A percentile compares a stretch with the other conserved stretches of the same genome.
Conservation (phyloP, 148 eudicot species). For the Polygonum aviculare region DNA sequence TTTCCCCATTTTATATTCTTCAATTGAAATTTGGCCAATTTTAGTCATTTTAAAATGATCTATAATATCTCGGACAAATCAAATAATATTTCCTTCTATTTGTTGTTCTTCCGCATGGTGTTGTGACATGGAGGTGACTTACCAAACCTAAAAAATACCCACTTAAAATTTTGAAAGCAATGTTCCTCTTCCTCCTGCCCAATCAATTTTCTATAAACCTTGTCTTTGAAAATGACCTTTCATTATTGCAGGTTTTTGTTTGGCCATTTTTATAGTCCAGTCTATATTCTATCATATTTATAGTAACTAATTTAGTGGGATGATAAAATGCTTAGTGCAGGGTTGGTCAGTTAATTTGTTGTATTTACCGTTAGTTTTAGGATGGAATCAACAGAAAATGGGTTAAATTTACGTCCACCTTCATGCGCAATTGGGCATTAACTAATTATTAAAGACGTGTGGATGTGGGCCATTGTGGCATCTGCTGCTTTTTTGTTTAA, state of each 20-base stretch:
- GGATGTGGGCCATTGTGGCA: not conserved
- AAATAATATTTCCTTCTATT: not conserved
- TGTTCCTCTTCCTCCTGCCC: not conserved
- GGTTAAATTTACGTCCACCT: not conserved
- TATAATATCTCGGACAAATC: not conserved
- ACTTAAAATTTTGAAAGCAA: not conserved
- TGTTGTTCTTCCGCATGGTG: not conserved
- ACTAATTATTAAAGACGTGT: not conserved
- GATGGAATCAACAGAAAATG: not conserved
- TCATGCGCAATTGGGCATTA: not conserved
- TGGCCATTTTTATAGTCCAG: not conserved
- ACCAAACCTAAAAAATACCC: slow-evolving; percentile 2
- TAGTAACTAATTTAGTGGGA: too few relatives aligned
- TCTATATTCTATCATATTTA: not conserved
- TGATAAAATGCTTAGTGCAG: too few relatives aligned
- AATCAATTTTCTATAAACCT: not conserved
- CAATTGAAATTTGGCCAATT: not conserved
- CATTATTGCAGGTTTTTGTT: not conserved
- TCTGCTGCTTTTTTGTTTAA: not conserved
- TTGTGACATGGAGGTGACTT: not conserved
- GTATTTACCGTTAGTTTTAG: not conserved
- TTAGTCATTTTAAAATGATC: not conserved
- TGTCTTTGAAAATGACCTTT: slow-evolving; percentile 7
- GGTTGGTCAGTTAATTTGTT: too few relatives aligned
- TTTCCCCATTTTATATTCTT: not conserved